Base-by-base conservation (phyloP, 345 rosid species). In the Chamaenerion angustifolium region DNA sequence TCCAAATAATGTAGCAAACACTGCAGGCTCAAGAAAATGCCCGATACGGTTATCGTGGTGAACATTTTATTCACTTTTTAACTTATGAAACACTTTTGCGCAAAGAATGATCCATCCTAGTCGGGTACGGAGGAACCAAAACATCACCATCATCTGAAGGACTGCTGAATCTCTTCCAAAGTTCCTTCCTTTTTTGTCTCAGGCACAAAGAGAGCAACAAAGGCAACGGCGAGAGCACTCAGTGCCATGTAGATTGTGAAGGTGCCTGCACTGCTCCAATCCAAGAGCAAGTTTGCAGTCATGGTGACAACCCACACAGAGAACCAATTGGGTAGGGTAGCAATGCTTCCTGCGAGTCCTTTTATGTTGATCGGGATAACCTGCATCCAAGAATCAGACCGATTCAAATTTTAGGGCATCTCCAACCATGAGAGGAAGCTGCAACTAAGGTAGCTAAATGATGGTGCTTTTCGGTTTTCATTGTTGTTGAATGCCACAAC, bases 121-220 rank as follows among this genome's bases (percentile, higher is more conserved):
- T n/a, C n/a, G n/a, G n/a, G n/a, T n/a, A n/a, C n/a, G n/a, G n/a
- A n/a, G n/a, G n/a, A n/a, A n/a, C n/a, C n/a, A n/a, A n/a, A n/a
- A n/a, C n/a, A n/a, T n/a, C n/a, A n/a, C n/a, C 37, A 31, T 84
- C 77, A 92, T 84, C 94, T 78, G 74, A 92, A 84, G 69, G 94
- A 82, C 48, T 66, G 59, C 51, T 87, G 96, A 66, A 92, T 80
- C 62, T 92, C 98, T 73, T 92, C 98, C 52, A 92, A 71, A 4
- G 85, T 64, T 70, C 79, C 82, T 48, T 95, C 96, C n/a, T n/a
- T n/a, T 69, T 84, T 84, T 0, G 98, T 87, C 78, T 92, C 98
- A 1, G 96, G 96, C 53, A 92, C 96, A 71, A 76, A 92, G 31
- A 82, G 45, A n/a, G 60, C 31, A 40, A 68, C 80, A 42, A 92